Conservation (phyloP, 2,329 filamentous ascomycete genomes). For the Pseudopyricularia cyperi region DNA sequence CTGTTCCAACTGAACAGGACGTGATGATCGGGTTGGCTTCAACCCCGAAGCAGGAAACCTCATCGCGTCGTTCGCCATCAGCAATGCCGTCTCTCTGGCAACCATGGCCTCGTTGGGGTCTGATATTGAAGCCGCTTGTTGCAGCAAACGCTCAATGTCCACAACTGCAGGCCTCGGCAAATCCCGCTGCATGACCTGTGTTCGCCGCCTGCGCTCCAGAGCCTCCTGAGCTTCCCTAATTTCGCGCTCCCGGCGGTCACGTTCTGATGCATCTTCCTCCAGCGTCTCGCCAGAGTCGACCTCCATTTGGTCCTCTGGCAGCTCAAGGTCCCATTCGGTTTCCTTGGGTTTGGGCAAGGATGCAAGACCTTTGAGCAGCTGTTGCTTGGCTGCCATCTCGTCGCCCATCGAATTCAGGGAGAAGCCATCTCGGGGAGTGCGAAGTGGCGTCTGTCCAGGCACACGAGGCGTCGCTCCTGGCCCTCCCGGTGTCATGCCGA, state of each 20-base stretch:
- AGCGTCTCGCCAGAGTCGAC: conserved; percentile 31
- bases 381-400: conserved; percentile 50
- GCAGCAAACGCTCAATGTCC: conserved; percentile 56
- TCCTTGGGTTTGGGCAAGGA: conserved; percentile 86
- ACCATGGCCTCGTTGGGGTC: conserved; percentile 59
- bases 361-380: conserved; percentile 61
- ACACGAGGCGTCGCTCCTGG: conserved; percentile 64
- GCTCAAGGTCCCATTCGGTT: conserved; percentile 83
- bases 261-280: conserved; percentile 54
- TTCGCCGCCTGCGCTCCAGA: conserved; percentile 70
- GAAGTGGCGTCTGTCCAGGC: conserved; percentile 64
- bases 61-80: conserved; percentile 72
- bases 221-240: conserved; percentile 53
- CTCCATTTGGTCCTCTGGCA: conserved; percentile 72
- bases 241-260: conserved; percentile 66
- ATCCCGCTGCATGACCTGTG: conserved; percentile 77
- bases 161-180: conserved; percentile 66
- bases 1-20: conserved; percentile 42
- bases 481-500: conserved; percentile 54
- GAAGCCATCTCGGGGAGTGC: conserved; percentile 80
- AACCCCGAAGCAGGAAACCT: conserved; percentile 56
- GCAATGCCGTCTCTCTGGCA: conserved; percentile 60
- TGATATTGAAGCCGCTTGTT: conserved; percentile 43
- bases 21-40: conserved; percentile 38
- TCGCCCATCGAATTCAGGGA: conserved; percentile 63